phyloP scores from a whole-genome alignment of 495 filamentous ascomycete species.

The Choiromyces venosus region DNA sequence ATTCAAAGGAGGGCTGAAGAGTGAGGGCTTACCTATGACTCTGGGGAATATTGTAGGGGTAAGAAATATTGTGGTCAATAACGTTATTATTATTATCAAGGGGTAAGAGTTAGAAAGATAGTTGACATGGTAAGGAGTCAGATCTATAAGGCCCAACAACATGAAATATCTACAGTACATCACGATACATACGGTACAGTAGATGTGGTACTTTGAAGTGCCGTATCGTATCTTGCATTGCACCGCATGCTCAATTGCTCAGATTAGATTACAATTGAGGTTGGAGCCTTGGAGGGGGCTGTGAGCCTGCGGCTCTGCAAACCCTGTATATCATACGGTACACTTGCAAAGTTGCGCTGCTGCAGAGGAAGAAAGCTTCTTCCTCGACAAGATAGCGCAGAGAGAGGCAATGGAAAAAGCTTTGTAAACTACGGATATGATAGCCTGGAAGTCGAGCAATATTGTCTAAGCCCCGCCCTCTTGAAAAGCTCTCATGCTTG shows the following conservation, averaged over 20 bases:
- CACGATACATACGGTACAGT: background rate
- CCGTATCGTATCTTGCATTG: background rate
- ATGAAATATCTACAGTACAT: background rate
- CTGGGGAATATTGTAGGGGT: background rate
- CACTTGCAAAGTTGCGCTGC: no score
- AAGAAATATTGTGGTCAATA: background rate
- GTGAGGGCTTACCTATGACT: background rate
- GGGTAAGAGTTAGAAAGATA: background rate
- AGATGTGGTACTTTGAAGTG: background rate
- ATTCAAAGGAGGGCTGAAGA: background rate
- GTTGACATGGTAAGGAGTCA: background rate
- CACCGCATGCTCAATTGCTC: background rate
- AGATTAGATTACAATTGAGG: background rate
- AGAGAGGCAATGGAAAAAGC: background rate
- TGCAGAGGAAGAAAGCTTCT: background rate
- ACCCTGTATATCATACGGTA: background rate
- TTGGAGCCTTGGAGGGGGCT: background rate
- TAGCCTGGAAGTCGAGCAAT: background rate
- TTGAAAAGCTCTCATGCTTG: background rate
- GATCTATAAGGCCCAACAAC: background rate
- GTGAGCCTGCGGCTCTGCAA: background rate
- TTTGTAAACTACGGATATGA: background rate
- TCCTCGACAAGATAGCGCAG: background rate
- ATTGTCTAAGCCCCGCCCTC: background rate
- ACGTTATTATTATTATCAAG: background rate